A percentile compares a stretch with the other conserved stretches of the same genome.
Evolutionary conservation across 2,329 filamentous ascomycete species (phyloP).

Genomic region (Alternaria incomplexa): DNA sequence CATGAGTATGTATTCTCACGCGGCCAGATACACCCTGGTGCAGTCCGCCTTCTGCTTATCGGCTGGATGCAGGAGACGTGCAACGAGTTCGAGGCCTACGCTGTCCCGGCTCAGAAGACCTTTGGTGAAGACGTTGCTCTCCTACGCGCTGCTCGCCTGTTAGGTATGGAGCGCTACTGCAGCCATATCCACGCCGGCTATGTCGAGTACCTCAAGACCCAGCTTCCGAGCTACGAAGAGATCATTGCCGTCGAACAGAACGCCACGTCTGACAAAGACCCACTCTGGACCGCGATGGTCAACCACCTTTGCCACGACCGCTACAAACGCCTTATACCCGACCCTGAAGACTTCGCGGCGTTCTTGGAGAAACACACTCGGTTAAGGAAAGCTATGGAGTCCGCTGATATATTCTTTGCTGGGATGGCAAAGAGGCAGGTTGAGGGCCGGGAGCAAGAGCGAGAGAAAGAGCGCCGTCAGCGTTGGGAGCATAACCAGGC

Average conservation of each 20-base stretch:
- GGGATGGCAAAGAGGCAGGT: background rate
- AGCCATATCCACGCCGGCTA: slow-evolving; percentile 2
- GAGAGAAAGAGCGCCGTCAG: slow-evolving; percentile 1
- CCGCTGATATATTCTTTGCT: slow-evolving; percentile 9
- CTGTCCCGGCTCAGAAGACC: background rate
- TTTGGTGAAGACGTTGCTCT: slow-evolving; percentile 15
- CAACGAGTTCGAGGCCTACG: slow-evolving; percentile 10
- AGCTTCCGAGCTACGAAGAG: slow-evolving; percentile 20
- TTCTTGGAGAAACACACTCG: slow-evolving; percentile 8
- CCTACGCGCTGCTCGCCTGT: slow-evolving; percentile 12
- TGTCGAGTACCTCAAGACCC: slow-evolving; percentile 12
- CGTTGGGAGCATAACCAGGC: slow-evolving; percentile 1
- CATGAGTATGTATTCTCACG: slow-evolving; percentile 5
- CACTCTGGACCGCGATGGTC: slow-evolving; percentile 21
- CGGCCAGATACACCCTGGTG: background rate
- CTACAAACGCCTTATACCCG: slow-evolving; percentile 2
- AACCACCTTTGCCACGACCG: slow-evolving; percentile 17
- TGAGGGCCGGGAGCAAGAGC: background rate
- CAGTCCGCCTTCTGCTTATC: slow-evolving; percentile 9
- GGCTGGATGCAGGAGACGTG: slow-evolving; percentile 11
- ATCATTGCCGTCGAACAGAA: slow-evolving; percentile 15
- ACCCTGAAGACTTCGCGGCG: slow-evolving; percentile 8
- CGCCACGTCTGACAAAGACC: slow-evolving; percentile 11
- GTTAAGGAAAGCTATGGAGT: slow-evolving; percentile 4
- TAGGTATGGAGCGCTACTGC: slow-evolving; percentile 23